Evolutionary conservation across 2,329 filamentous ascomycete species (phyloP).

Genomic region (Fusarium humuli): DNA sequence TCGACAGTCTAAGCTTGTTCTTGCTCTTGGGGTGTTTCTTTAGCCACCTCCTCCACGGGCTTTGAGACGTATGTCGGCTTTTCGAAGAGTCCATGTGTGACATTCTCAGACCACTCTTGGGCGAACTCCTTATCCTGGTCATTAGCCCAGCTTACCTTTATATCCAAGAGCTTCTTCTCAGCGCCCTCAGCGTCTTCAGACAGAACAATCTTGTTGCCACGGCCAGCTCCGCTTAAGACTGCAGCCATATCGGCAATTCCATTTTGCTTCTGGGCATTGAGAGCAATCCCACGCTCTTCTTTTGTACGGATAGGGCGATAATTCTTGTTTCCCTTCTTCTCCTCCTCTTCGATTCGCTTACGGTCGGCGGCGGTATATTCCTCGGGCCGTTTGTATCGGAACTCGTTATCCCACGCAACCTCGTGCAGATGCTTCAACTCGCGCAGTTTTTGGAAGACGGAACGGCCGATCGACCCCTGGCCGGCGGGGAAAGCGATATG

Average conservation of each 20-base stretch:
- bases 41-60: slow-evolving; percentile 10
- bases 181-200: slow-evolving; percentile 35
- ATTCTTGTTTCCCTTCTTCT: slow-evolving; percentile 46
- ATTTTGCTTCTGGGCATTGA: slow-evolving; percentile 72
- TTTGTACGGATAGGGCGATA: slow-evolving; percentile 53
- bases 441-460: slow-evolving; percentile 71
- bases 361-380: slow-evolving; percentile 52
- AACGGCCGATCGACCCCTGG: slow-evolving; percentile 65
- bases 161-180: slow-evolving; percentile 51
- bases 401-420: slow-evolving; percentile 66
- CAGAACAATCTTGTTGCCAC: slow-evolving; percentile 61
- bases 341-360: slow-evolving; percentile 49
- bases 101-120: slow-evolving; percentile 63
- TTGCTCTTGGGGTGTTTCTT: slow-evolving; percentile 4
- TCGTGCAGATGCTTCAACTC: slow-evolving; percentile 73
- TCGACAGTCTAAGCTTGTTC: not conserved
- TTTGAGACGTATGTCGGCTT: slow-evolving; percentile 43
- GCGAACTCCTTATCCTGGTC: slow-evolving; percentile 61
- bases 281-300: slow-evolving; percentile 60
- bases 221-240: slow-evolving; percentile 64
- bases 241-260: slow-evolving; percentile 72
- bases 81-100: slow-evolving; percentile 60
- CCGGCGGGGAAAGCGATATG: slow-evolving; percentile 68
- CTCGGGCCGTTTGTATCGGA: slow-evolving; percentile 55
- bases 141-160: slow-evolving; percentile 65